These are phyloP conservation scores for Catharanthus roseus DNA, from an alignment of 257 asterid species.

Conservation along the genomic window DNA sequence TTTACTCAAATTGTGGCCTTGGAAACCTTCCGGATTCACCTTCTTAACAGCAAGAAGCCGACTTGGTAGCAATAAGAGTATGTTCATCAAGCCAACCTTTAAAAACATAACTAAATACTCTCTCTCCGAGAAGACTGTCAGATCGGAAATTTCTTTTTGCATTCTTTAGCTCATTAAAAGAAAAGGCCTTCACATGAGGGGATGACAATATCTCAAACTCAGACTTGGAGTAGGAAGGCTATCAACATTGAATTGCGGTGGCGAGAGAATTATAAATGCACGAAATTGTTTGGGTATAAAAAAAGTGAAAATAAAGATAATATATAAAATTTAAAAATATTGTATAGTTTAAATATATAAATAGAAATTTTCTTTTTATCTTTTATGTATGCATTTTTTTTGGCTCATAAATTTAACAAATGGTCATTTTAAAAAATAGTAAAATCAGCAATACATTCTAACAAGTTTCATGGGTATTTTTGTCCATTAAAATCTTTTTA, in stretches of 20 bases:
- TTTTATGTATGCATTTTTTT: too few species aligned
- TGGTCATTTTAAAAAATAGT: too few species aligned
- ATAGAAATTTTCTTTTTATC: too few species aligned
- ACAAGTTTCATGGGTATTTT: too few species aligned
- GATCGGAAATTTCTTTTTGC: conserved; percentile 89
- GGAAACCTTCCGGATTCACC: conserved; percentile 92
- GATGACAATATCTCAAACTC: conserved; percentile 75
- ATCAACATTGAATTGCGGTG: conserved; percentile 49
- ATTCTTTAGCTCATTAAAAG: conserved; percentile 66
- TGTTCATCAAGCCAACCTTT: conserved; percentile 94
- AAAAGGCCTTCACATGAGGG: conserved; percentile 69
- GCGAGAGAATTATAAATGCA: too few species aligned
- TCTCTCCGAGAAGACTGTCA: conserved; percentile 95
- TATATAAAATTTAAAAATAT: too few species aligned
- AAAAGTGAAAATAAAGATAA: too few species aligned
- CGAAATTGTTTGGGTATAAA: too few species aligned
- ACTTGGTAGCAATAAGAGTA: conserved; percentile 59
- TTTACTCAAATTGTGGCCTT: conserved; percentile 99
- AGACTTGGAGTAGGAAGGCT: conserved; percentile 83
- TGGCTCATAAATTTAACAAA: too few species aligned
- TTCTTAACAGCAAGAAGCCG: conserved; percentile 91
- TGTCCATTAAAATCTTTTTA: too few species aligned
- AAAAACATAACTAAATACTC: conserved; percentile 89
- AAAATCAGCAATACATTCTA: too few species aligned
- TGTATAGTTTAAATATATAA: too few species aligned